Conservation (phyloP, 1,139 yeast species). For the Hansenula sp. region DNA sequence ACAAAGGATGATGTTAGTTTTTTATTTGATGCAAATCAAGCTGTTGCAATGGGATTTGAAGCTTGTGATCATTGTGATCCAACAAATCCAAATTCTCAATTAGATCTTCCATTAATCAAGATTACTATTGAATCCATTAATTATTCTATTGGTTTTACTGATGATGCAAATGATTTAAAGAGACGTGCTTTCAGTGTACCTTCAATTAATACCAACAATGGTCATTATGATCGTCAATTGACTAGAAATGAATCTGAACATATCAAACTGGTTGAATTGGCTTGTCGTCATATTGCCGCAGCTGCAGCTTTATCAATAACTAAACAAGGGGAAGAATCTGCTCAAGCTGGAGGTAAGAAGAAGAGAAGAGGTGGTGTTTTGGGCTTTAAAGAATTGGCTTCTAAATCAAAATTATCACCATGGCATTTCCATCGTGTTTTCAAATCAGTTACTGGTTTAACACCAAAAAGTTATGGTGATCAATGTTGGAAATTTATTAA, state of each 20-base stretch:
- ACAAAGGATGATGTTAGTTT: slow-evolving; percentile 43
- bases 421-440: slow-evolving; percentile 94
- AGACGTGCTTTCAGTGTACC: slow-evolving; percentile 21
- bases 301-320: slow-evolving; percentile 67
- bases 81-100: slow-evolving; percentile 18
- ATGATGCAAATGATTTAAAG: slow-evolving; percentile 26
- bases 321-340: slow-evolving; percentile 22
- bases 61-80: slow-evolving; percentile 56
- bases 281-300: slow-evolving; percentile 78
- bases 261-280: slow-evolving; percentile 66
- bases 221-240: slow-evolving; percentile 27
- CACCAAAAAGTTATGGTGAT: slow-evolving; percentile 88
- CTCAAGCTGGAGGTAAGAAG: slow-evolving; percentile 33
- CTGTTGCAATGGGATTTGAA: slow-evolving; percentile 38
- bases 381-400: slow-evolving; percentile 85
- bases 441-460: slow-evolving; percentile 77
- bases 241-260: slow-evolving; percentile 66
- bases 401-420: slow-evolving; percentile 79
- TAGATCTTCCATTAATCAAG: slow-evolving; percentile 50
- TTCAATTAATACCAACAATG: slow-evolving; percentile 24
- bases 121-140: slow-evolving; percentile 58
- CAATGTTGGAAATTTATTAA: slow-evolving; percentile 73
- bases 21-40: slow-evolving; percentile 38
- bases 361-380: slow-evolving; percentile 83
- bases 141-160: slow-evolving; percentile 51